phyloP scores from a whole-genome alignment of 768 basidiomycete genomes.

The Leccinum aurantiacum region DNA sequence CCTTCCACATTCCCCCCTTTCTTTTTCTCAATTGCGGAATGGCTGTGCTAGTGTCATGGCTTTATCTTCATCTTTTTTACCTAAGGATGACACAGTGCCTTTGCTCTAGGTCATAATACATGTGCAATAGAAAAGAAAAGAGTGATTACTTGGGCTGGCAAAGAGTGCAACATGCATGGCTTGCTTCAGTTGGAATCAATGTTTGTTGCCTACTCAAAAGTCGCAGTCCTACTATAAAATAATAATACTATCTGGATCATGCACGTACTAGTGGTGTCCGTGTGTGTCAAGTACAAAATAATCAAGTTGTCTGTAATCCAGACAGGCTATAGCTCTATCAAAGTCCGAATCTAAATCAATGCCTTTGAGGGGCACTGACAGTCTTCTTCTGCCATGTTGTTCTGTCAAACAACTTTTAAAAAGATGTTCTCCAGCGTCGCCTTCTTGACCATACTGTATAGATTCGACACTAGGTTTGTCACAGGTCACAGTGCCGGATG shows the following conservation, averaged over 20 bases:
- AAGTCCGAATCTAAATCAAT: conserved; percentile 7
- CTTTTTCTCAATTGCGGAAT: too few species aligned
- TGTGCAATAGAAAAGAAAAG: neutral
- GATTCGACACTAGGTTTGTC: too few species aligned
- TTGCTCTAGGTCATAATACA: conserved; percentile 30
- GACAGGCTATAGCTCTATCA: neutral
- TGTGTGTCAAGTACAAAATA: too few species aligned
- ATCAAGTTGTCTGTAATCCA: neutral
- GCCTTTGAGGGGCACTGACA: neutral
- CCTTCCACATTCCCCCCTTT: too few species aligned
- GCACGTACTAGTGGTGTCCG: too few species aligned
- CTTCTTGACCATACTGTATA: conserved; percentile 47
- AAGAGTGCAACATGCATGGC: neutral
- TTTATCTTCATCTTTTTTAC: too few species aligned
- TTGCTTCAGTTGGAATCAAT: too few species aligned
- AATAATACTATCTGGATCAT: too few species aligned
- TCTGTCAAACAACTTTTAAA: conserved; percentile 66
- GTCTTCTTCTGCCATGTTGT: conserved; percentile 55
- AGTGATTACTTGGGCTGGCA: neutral
- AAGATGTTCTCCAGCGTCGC: conserved; percentile 73
- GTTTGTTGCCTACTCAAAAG: too few species aligned
- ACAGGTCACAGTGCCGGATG: too few species aligned
- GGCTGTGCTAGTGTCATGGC: too few species aligned
- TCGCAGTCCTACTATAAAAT: too few species aligned
- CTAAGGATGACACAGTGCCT: conserved; percentile 27